Evolutionary conservation across 371 early-diverging fungal species (phyloP), one percentile per base, ranked within the genome.

Genomic region (Syncephalastrum sp.): DNA sequence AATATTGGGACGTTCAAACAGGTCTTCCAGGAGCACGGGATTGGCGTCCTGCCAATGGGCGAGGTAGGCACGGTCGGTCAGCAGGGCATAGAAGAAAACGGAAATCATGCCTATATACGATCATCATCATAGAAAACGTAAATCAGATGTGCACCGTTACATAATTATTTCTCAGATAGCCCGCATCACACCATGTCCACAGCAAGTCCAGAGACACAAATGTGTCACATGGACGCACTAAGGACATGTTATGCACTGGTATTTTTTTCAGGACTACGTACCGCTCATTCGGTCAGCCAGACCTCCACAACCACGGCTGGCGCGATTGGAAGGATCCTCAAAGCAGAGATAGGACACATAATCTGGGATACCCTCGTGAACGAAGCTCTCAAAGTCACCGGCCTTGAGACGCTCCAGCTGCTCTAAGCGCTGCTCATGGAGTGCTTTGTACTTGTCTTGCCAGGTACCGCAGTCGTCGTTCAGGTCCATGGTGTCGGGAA

Each of bases 241-340:
- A 53, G 48, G 19, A n/a, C 1, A 16, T 15, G 27, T 45, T 33
- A n/a, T 8, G 41, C 13, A 44, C 27, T 44, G 29, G 14, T 10
- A 14, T 38, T 48, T 48, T 45, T 24, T 29, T 29, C 7, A 3
- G 8, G 38, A 33, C 38, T 33, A 29, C 29, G 61, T 71, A 77
- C 77, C 78, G 45, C 65, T 71, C 75, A 79, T 75, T 56, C 79
- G 61, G 59, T 79, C 79, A 14, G 75, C 79, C 19, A 79, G 54
- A 43, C 79, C 79, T 54, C 79, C 80, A 57, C 80, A 79, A 16
- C 80, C 77, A 45, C 74, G 68, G 25, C 69, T 70, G n/a, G 45
- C 52, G 24, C 79, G 65, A 50, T 71, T 54, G 17, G 52, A 45
- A 6, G 72, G 69, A 46, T 75, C 74, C 45, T 70, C 72, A 54